A percentile compares a stretch with the other conserved stretches of the same genome.
Evolutionary conservation across 352 stramenopile genomes (phyloP).

Genomic region (Achlya hypogyna): DNA sequence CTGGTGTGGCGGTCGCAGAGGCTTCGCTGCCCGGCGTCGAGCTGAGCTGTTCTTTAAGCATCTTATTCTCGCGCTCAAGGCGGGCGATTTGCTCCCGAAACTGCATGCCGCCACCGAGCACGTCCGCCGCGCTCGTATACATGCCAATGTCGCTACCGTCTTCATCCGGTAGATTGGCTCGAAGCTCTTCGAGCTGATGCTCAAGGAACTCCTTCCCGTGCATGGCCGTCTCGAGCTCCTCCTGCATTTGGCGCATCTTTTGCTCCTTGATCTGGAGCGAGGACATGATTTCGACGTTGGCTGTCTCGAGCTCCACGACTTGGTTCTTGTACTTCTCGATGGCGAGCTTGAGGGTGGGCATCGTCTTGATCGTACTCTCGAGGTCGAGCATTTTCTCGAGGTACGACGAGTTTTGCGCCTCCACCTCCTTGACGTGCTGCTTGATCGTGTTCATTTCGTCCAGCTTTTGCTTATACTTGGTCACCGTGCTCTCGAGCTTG

Average conservation of each 20-base stretch:
- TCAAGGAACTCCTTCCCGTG: constrained; percentile 81
- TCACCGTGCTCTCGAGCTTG: constrained; percentile 69
- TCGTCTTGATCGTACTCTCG: constrained; percentile 80
- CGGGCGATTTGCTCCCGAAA: constrained; percentile 33
- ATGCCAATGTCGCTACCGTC: neutral
- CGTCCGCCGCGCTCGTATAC: constrained; percentile 17
- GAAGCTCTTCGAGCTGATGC: constrained; percentile 71
- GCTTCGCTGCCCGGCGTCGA: neutral
- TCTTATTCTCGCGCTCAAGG: constrained; percentile 63
- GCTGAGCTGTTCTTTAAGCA: constrained; percentile 34
- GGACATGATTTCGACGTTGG: constrained; percentile 67
- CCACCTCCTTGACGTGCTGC: constrained; percentile 64
- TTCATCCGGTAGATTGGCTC: constrained; percentile 45
- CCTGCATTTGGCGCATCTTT: constrained; percentile 69
- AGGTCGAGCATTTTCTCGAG: constrained; percentile 78
- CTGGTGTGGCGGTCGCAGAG: neutral
- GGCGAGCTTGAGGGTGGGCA: constrained; percentile 61
- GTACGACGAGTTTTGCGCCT: constrained; percentile 70
- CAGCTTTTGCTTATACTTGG: constrained; percentile 81
- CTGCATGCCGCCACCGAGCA: constrained; percentile 9
- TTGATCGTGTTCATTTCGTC: constrained; percentile 79
- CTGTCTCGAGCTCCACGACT: constrained; percentile 76
- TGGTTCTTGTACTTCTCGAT: constrained; percentile 86
- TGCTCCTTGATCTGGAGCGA: constrained; percentile 74
- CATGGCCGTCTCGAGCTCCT: constrained; percentile 73